phyloP scores from a whole-genome alignment of 2,329 filamentous ascomycete species.

The Ceratocystis alfenasii region DNA sequence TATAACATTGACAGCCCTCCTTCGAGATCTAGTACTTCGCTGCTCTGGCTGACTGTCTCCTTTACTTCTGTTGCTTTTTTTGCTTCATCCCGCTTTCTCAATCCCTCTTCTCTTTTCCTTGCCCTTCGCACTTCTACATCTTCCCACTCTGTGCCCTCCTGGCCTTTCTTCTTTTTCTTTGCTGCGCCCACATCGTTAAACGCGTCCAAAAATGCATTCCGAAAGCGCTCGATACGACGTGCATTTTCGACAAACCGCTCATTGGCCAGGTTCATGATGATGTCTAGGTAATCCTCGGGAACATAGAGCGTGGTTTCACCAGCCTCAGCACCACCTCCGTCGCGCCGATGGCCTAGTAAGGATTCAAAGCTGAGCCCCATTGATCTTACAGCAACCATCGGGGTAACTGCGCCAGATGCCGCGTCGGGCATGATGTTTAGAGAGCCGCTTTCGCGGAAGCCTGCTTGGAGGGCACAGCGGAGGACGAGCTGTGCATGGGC shows the following conservation, averaged over 20 bases:
- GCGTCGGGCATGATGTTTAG: conserved; percentile 45
- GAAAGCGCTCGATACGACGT: conserved; percentile 55
- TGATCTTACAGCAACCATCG: conserved; percentile 76
- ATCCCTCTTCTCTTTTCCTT: conserved; percentile 46
- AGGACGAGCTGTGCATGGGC: conserved; percentile 64
- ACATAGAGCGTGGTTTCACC: conserved; percentile 40
- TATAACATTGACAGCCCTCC: neutral
- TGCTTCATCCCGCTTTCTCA: conserved; percentile 32
- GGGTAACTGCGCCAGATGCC: conserved; percentile 32
- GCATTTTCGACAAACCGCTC: conserved; percentile 60
- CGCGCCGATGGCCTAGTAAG: conserved; percentile 50
- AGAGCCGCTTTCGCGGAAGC: conserved; percentile 83
- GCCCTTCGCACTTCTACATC: conserved; percentile 40
- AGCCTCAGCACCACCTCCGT: conserved; percentile 31
- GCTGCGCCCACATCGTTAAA: conserved; percentile 22
- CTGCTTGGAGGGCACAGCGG: conserved; percentile 62
- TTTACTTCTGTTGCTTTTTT: conserved; percentile 23
- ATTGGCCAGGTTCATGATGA: conserved; percentile 58
- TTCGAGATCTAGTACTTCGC: neutral
- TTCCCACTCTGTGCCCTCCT: conserved; percentile 40
- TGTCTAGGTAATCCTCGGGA: conserved; percentile 52
- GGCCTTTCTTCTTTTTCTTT: conserved; percentile 23
- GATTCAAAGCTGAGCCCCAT: conserved; percentile 74
- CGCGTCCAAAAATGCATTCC: conserved; percentile 33
- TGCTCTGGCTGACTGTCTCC: neutral